Evolutionary conservation across 2,329 filamentous ascomycete species (phyloP), one percentile per base, ranked within the genome.

Genomic region (Fusarium papillatum): DNA sequence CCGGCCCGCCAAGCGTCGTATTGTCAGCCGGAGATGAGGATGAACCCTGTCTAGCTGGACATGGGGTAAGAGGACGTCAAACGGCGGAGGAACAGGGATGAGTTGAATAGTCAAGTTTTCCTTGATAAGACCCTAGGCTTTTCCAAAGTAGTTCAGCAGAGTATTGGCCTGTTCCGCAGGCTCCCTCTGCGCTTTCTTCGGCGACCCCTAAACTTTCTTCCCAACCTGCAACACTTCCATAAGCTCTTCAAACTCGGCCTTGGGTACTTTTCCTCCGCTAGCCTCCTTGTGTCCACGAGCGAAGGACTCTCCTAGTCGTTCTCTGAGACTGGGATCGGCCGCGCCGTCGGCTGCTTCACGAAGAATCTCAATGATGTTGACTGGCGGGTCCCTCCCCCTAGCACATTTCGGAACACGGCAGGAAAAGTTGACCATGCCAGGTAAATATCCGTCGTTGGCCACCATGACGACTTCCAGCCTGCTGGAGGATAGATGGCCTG

Each of bases 231-330:
- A 86, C 17, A 91, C 79, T 7, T 82, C 82, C 85, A 92, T 90
- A 17, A 94, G 81, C 79, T 93, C 92, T 71, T 93, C 91, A 80
- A 94, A 94, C 70, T 92, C 91, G 2, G 85, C 87, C 14, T 83
- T 86, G 0, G 87, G 86, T 0, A 94, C 89, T 57, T 93, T 91
- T 0, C 92, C 93, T 1, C 92, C 92, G 60, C 90, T 92, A 0
- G 92, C 92, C 78, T 93, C 91, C 71, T 91, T 93, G 73, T 94
- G 92, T 0, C 93, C 92, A 64, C 89, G 86, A 1, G 92, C 92
- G 78, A 94, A 94, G 31, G 88, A 91, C 60, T 91, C 88, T 0
- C 92, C 92, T 14, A 93, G 78, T 17, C 91, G 82, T 66, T 88
- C 84, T 6, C 82, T 78, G 66, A 86, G 72, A 7, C 82, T 86